Evolutionary conservation across 768 basidiomycete species (phyloP).

Genomic region (Pisolithus microcarpus): DNA sequence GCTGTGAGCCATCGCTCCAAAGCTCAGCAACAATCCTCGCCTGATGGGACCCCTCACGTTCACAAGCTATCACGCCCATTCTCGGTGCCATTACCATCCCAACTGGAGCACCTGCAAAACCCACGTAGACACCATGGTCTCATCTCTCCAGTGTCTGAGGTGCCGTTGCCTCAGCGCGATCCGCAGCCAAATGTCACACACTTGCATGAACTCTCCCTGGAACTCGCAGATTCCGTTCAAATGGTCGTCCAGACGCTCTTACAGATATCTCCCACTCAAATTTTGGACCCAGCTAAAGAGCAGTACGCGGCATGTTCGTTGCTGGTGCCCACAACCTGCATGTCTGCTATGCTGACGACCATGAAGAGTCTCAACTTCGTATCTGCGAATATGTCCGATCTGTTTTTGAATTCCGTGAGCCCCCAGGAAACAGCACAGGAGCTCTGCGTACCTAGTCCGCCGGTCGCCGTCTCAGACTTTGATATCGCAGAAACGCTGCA

Average conservation of each 20-base stretch:
- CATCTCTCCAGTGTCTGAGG: slow-evolving; percentile 8
- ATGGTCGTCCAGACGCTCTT: slow-evolving; percentile 87
- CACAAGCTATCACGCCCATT: slow-evolving; percentile 70
- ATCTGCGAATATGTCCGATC: slow-evolving; percentile 69
- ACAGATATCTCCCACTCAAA: slow-evolving; percentile 82
- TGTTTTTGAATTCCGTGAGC: slow-evolving; percentile 15
- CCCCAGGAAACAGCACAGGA: slow-evolving; percentile 12
- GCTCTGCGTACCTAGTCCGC: slow-evolving; percentile 12
- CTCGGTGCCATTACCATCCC: slow-evolving; percentile 73
- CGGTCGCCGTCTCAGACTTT: slow-evolving; percentile 50
- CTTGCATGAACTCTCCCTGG: slow-evolving; percentile 68
- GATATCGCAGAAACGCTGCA: slow-evolving; percentile 90
- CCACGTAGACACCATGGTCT: slow-evolving; percentile 39
- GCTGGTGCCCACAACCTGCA: slow-evolving; percentile 78
- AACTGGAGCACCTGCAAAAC: slow-evolving; percentile 69
- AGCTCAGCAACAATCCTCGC: slow-evolving; percentile 18
- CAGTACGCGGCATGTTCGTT: slow-evolving; percentile 87
- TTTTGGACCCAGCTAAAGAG: slow-evolving; percentile 89
- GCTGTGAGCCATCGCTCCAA: slow-evolving; percentile 18
- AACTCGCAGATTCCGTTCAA: slow-evolving; percentile 88
- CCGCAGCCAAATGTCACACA: slow-evolving; percentile 23
- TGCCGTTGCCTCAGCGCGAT: slow-evolving; percentile 15
- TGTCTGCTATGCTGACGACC: slow-evolving; percentile 82
- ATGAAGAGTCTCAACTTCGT: slow-evolving; percentile 95
- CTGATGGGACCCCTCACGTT: slow-evolving; percentile 22